Conservation (phyloP, 495 filamentous ascomycete genomes). For the Penicillium subrubescens region DNA sequence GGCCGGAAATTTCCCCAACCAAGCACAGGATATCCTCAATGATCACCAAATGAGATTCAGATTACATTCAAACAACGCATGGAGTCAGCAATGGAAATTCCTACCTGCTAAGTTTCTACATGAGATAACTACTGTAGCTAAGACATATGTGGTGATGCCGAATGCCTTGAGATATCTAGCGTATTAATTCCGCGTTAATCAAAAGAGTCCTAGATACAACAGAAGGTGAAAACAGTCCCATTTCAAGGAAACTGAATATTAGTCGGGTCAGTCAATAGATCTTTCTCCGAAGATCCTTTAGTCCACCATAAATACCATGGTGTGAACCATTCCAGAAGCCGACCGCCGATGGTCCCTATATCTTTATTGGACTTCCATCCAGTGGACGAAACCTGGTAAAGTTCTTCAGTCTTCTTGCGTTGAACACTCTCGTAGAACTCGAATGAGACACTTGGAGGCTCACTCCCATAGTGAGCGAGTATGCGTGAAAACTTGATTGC, state of each 20-base stretch:
- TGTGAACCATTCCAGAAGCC: slow-evolving; percentile 1
- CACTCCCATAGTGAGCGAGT: slow-evolving; percentile 13
- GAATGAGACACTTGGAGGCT: not conserved
- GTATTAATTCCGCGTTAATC: no score
- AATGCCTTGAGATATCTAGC: not conserved
- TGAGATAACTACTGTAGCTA: no score
- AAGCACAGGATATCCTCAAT: not conserved
- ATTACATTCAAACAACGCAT: no score
- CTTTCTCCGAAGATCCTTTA: not conserved
- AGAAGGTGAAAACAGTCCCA: no score
- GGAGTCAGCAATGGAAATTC: no score
- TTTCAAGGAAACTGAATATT: not conserved
- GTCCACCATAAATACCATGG: slow-evolving; percentile 1
- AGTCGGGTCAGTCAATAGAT: not conserved
- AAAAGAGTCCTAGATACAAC: not conserved
- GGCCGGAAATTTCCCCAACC: not conserved
- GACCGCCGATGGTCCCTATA: not conserved
- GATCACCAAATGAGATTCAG: no score
- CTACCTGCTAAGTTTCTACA: no score
- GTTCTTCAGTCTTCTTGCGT: not conserved
- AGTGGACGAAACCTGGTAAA: not conserved
- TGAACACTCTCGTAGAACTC: not conserved
- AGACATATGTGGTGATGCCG: no score
- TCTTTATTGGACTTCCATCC: slow-evolving; percentile 1
- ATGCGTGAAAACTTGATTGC: slow-evolving; percentile 47